Base-by-base conservation (phyloP, 768 basidiomycete species). In the Boletellus sp. region DNA sequence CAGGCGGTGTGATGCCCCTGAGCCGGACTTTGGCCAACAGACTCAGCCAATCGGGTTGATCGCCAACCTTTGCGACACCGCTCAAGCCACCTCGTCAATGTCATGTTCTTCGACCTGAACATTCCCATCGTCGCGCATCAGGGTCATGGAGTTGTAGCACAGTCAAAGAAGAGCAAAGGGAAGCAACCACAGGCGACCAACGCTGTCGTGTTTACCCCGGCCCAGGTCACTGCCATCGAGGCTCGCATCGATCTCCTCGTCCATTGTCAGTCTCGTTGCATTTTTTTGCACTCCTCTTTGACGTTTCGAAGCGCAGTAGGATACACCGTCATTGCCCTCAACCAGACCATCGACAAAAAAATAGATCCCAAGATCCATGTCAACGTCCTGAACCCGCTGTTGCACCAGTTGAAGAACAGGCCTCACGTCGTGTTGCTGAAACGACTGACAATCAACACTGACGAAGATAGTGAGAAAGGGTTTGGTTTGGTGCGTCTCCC, bases 391-490 rank as follows among this genome's bases (percentile, higher is more conserved):
- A 74, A 84, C 34, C 59, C 62, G 5, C 65, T 93, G 10, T 65
- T 90, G n/a, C 64, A 71, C n/a, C 79, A 78, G 50, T 68, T 90
- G 22, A 79, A 78, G 50, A 71, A 75, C 15, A 75, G 87, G 37
- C 63, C 72, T 1, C 83, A 85, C 1, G 68, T 88, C 28, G 67
- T 88, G 3, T 81, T 79, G 51, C 71, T 94, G 44, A 90, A 87
- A 64, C 73, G 90, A 42, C 63, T 94, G 48, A 90, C 83, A n/a
- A 84, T 94, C 43, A 72, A 87, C 11, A 74, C 92, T 9, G 85
- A 91, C 53, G 82, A 90, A 58, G 87, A 85, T 36, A 91, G 90
- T 59, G 88, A 92, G 64, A 91, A 90, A 64, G 87, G 90, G 1
- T 87, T 88, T 58, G 88, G 90, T 26, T 64, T 92, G 64, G 89